phyloP scores from a whole-genome alignment of 2,329 filamentous ascomycete species.

The Biscogniauxia mediterranea region DNA sequence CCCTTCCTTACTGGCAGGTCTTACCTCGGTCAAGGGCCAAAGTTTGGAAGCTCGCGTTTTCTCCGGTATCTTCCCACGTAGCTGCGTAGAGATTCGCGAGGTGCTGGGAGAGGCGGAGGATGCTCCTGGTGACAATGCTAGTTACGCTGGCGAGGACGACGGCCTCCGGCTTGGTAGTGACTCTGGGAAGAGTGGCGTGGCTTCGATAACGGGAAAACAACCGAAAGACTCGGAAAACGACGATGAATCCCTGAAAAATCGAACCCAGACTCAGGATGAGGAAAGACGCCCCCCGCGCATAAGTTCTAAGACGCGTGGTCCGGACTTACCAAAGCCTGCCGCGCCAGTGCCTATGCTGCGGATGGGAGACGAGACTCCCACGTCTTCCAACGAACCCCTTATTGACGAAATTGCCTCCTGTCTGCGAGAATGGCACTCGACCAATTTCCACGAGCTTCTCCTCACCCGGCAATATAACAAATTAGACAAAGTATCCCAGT shows the following conservation, averaged over 20 bases:
- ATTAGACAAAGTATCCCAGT: constrained; percentile 75
- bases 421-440: constrained; percentile 96
- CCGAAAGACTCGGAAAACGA: constrained; percentile 24
- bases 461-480: constrained; percentile 77
- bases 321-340: constrained; percentile 59
- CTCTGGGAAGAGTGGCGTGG: constrained; percentile 54
- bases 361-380: constrained; percentile 94
- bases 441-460: constrained; percentile 88
- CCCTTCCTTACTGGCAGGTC: constrained; percentile 84
- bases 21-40: constrained; percentile 88
- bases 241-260: constrained; percentile 23
- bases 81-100: constrained; percentile 92
- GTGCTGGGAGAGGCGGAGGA: constrained; percentile 75
- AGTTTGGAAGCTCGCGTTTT: constrained; percentile 95
- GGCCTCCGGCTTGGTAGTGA: constrained; percentile 42
- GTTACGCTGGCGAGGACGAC: constrained; percentile 28
- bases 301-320: neutral
- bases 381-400: constrained; percentile 81
- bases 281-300: neutral
- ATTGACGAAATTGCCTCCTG: constrained; percentile 98
- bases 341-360: constrained; percentile 97
- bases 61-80: constrained; percentile 94
- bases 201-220: constrained; percentile 37
- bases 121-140: constrained; percentile 40
- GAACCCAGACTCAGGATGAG: neutral